Evolutionary conservation across 1,139 yeast species (phyloP).

Genomic region (Saccharomycopsis hybrid): DNA sequence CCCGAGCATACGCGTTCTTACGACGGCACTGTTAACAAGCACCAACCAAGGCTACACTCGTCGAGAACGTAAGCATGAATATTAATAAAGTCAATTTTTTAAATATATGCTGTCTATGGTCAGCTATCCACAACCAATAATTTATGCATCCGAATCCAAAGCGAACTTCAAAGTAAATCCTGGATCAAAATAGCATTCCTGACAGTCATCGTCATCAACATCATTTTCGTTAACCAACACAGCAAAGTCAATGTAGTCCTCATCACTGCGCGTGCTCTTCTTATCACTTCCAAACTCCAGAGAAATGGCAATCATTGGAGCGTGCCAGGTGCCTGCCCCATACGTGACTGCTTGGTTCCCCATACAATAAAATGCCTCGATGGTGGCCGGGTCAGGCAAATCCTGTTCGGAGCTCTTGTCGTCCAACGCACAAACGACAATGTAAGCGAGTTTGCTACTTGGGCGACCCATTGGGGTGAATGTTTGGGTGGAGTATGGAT

Average conservation of each 20-base stretch:
- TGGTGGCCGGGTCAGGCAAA: constrained; percentile 54
- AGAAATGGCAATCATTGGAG: constrained; percentile 75
- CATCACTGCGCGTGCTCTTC: background rate
- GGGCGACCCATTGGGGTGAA: constrained; percentile 81
- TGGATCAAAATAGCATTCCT: constrained; percentile 68
- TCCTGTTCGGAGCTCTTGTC: constrained; percentile 32
- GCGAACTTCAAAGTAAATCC: constrained; percentile 40
- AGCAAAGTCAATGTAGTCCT: constrained; percentile 63
- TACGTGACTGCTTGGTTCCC: constrained; percentile 90
- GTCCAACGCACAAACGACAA: constrained; percentile 75
- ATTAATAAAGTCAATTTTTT: no score
- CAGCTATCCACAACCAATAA: no score
- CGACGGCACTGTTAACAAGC: no score
- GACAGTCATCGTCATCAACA: constrained; percentile 71
- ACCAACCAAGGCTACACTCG: no score
- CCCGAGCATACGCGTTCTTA: no score
- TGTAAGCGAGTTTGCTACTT: constrained; percentile 43
- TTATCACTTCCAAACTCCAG: constrained; percentile 30
- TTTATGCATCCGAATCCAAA: no score
- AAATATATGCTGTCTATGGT: no score
- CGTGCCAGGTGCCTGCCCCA: constrained; percentile 78
- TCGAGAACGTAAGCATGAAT: no score
- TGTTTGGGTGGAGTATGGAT: constrained; percentile 86
- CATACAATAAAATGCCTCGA: constrained; percentile 64
- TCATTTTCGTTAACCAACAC: constrained; percentile 83